These are phyloP conservation scores for Cydonia oblonga DNA, from an alignment of 331 rosid genomes.

Conservation along the genomic window DNA sequence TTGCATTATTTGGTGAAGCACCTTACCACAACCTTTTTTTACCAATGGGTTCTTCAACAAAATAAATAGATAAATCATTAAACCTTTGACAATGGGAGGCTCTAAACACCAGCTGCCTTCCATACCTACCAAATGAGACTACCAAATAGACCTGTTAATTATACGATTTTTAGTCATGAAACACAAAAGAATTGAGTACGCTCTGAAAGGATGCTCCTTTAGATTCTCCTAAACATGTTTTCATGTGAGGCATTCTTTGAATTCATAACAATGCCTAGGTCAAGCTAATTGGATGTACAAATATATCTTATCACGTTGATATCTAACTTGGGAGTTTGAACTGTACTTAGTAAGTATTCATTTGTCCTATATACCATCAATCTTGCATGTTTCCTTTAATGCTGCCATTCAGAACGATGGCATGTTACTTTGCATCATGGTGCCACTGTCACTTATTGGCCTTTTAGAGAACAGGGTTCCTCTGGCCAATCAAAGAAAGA, in stretches of 20 bases:
- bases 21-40: background rate
- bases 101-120: background rate
- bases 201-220: background rate
- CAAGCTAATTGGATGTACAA: background rate
- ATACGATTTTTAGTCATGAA: background rate
- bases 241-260: background rate
- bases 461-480: background rate
- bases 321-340: background rate
- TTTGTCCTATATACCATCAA: background rate
- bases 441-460: background rate
- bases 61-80: background rate
- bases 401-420: background rate
- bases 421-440: background rate
- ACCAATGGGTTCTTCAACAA: background rate
- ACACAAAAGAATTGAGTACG: background rate
- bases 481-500: background rate
- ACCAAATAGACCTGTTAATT: background rate
- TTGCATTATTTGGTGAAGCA: background rate
- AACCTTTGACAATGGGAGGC: background rate
- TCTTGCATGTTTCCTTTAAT: background rate
- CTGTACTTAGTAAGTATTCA: background rate
- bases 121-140: background rate
- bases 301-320: background rate
- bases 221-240: background rate
- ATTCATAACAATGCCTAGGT: background rate